These are phyloP conservation scores for Phalaenopsis equestris DNA, from an alignment of 106 monocot species.

Conservation along the genomic window DNA sequence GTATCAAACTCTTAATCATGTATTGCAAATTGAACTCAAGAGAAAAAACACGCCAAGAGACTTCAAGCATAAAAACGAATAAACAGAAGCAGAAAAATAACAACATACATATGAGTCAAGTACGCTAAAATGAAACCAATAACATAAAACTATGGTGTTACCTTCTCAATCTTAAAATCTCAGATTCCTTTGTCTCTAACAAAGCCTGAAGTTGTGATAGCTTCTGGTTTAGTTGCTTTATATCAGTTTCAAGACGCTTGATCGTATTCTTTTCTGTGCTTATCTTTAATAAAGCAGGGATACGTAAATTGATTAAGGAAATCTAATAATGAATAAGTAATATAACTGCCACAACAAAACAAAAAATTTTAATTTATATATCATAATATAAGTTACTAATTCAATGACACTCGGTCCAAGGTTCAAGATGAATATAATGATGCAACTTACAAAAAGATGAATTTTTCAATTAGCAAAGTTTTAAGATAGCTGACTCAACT, in stretches of 20 bases:
- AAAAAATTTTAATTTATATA: neutral
- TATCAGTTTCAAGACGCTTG: conserved; percentile 78
- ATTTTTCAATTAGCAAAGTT: neutral
- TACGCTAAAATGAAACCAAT: neutral
- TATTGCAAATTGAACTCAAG: neutral
- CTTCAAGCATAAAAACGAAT: neutral
- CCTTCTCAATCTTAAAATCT: conserved; percentile 57
- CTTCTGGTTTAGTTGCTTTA: conserved; percentile 87
- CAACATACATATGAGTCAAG: neutral
- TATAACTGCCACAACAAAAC: neutral
- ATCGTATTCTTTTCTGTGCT: conserved; percentile 87
- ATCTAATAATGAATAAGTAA: conserved; percentile 3
- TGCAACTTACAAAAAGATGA: neutral
- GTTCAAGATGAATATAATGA: neutral
- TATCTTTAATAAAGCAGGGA: conserved; percentile 85
- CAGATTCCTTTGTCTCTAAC: conserved; percentile 73
- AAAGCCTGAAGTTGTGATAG: conserved; percentile 84
- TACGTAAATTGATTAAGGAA: conserved; percentile 72
- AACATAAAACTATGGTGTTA: conserved; percentile 12
- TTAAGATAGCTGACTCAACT: neutral
- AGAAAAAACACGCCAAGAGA: neutral
- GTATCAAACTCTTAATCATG: neutral
- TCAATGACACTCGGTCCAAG: neutral
- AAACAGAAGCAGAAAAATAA: neutral
- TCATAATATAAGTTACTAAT: neutral